Evolutionary conservation across 2,329 filamentous ascomycete genomes (phyloP), one percentile per base, ranked within the genome.

Genomic region (Neophaeococcomyces mojaviensis): DNA sequence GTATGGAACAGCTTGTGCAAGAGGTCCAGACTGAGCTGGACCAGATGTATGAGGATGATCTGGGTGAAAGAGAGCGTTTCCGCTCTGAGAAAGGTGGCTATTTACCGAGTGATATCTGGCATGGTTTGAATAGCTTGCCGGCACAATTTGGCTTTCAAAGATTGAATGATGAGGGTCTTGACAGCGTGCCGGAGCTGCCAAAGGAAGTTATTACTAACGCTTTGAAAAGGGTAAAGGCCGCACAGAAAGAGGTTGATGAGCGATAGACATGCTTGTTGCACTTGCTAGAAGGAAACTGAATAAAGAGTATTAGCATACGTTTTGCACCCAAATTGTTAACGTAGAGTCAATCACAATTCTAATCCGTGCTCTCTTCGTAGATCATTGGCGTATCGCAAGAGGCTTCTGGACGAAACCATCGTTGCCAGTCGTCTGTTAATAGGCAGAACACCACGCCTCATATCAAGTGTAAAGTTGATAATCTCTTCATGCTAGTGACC

Each of bases 81-180:
- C 77, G 85, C 28, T 73, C 82, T 22, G 84, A 94, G 35, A 82
- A 92, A 10, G 89, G 88, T 6, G 87, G 94, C 53, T 94, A 81
- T 61, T 67, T 98, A 9, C 92, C 92, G 0, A 82, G 83, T 0
- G 88, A 96, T 62, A 78, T 96, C 18, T 96, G 88, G 88, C 82
- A 81, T 0, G 85, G 83, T 1, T 77, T 92, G 63, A 77, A 62
- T 39, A 58, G 63, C 48, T 56, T 61, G 37, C 67, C 68, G 4
- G 51, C 59, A 16, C 52, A 58, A n/a, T 68, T 58, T 49, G 57
- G 58, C 26, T 55, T 68, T 58, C 35, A 60, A 76, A 52, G 74
- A 69, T n/a, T 74, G 71, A 20, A 77, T 77, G 54, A 71, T 19
- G 56, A 56, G 26, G 55, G 57, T 13, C 61, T 59, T 8, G 66